Evolutionary conservation across 305 asterid species (phyloP).

Genomic region (Rubia tinctorum): DNA sequence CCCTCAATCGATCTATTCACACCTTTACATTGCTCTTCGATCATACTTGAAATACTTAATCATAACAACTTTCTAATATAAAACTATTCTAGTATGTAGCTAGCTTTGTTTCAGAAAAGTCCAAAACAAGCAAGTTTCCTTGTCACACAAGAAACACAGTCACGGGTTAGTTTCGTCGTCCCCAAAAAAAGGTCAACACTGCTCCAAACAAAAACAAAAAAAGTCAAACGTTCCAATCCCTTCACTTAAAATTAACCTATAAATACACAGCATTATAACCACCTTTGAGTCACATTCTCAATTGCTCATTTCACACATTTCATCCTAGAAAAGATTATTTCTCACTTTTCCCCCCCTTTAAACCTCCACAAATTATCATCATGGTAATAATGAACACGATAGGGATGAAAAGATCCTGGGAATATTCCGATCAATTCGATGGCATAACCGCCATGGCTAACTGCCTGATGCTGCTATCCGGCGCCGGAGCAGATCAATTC

Average conservation of each 20-base stretch:
- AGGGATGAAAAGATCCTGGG: constrained; percentile 14
- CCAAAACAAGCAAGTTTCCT: not conserved
- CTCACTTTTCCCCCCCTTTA: not conserved
- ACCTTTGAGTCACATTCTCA: not conserved
- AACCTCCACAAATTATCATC: no score
- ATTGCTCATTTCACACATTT: not conserved
- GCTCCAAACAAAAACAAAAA: not conserved
- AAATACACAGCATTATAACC: constrained; percentile 9
- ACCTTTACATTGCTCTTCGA: no score
- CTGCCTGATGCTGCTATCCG: constrained; percentile 32
- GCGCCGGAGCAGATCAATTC: constrained; percentile 6
- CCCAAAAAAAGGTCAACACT: constrained; percentile 20
- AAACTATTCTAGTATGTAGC: no score
- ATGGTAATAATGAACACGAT: constrained; percentile 8
- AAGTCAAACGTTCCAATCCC: constrained; percentile 19
- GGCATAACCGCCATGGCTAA: constrained; percentile 29
- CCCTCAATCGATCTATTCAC: no score
- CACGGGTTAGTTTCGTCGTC: constrained; percentile 16
- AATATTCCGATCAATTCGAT: constrained; percentile 6
- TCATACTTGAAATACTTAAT: no score
- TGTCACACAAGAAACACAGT: not conserved
- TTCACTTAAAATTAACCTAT: constrained; percentile 3
- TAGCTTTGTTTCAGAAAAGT: not conserved
- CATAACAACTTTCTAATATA: no score
- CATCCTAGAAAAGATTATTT: not conserved